phyloP scores from a whole-genome alignment of 169 alveolate species.

The Cardiosporidium cionae region DNA sequence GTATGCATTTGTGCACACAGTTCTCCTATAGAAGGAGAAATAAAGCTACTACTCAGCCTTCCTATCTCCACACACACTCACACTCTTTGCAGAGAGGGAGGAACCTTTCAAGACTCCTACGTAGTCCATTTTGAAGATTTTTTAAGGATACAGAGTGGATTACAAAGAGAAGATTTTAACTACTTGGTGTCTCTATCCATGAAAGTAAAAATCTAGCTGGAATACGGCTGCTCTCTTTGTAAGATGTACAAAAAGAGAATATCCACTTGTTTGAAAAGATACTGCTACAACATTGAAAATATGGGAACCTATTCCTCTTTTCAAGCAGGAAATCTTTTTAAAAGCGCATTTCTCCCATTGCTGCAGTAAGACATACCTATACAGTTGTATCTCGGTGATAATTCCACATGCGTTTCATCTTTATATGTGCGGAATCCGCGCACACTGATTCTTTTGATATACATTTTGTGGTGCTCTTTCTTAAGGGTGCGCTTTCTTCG shows the following conservation, averaged over 20 bases:
- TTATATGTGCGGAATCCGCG: constrained; percentile 20
- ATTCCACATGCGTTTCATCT: constrained; percentile 5
- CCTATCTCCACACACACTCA: too few relatives aligned
- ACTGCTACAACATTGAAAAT: background rate
- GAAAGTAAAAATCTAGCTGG: background rate
- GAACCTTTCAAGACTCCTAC: too few relatives aligned
- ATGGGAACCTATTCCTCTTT: background rate
- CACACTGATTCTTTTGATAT: constrained; percentile 6
- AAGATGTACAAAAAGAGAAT: background rate
- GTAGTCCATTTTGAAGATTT: too few relatives aligned
- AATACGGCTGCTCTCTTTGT: background rate
- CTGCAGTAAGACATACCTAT: constrained; percentile 3
- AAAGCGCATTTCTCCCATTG: background rate
- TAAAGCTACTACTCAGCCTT: too few relatives aligned
- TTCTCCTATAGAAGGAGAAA: too few relatives aligned
- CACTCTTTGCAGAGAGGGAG: too few relatives aligned
- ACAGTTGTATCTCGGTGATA: constrained; percentile 22
- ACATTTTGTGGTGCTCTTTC: constrained; percentile 6
- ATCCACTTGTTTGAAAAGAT: background rate
- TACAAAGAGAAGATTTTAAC: too few relatives aligned
- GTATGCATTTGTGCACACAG: too few relatives aligned
- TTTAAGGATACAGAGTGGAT: too few relatives aligned
- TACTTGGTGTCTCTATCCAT: too few relatives aligned
- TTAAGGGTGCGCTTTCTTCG: too few relatives aligned
- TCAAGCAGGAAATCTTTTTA: background rate